phyloP scores from a whole-genome alignment of 140 eudicot genomes.

The Senecio squalidus region DNA sequence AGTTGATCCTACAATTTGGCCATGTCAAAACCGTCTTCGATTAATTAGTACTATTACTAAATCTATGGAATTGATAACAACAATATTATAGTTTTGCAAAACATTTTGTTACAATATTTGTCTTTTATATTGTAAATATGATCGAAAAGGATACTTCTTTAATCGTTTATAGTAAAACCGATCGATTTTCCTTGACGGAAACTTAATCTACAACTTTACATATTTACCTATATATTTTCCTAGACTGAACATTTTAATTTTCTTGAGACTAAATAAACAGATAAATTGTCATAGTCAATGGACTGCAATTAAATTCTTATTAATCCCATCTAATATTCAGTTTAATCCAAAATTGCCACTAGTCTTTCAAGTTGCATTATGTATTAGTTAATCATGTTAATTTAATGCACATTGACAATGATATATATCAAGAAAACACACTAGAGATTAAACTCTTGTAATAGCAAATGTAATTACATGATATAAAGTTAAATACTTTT shows the following conservation, averaged over 20 bases:
- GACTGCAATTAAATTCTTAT: neutral
- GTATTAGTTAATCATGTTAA: neutral
- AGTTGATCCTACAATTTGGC: slow-evolving; percentile 16
- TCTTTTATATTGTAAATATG: neutral
- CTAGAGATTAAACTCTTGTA: neutral
- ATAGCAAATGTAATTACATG: neutral
- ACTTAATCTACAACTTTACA: too few species aligned
- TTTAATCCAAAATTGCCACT: slow-evolving; percentile 17
- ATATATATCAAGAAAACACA: slow-evolving; percentile 3
- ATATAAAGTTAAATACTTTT: neutral
- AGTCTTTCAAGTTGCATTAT: slow-evolving; percentile 22
- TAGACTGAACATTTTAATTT: too few species aligned
- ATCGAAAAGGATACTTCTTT: neutral
- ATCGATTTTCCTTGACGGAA: too few species aligned
- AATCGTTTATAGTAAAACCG: too few species aligned
- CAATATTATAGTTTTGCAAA: neutral
- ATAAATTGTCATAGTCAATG: slow-evolving; percentile 5
- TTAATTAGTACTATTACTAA: neutral
- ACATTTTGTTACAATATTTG: neutral
- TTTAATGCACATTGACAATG: slow-evolving; percentile 2
- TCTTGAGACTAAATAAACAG: neutral
- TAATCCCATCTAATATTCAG: neutral
- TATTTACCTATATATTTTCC: too few species aligned
- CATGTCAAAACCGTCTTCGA: slow-evolving; percentile 24
- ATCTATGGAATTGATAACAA: neutral